These are phyloP conservation scores for Cryoendolithus antarcticus DNA, from an alignment of 2,329 filamentous ascomycete genomes.

Conservation along the genomic window DNA sequence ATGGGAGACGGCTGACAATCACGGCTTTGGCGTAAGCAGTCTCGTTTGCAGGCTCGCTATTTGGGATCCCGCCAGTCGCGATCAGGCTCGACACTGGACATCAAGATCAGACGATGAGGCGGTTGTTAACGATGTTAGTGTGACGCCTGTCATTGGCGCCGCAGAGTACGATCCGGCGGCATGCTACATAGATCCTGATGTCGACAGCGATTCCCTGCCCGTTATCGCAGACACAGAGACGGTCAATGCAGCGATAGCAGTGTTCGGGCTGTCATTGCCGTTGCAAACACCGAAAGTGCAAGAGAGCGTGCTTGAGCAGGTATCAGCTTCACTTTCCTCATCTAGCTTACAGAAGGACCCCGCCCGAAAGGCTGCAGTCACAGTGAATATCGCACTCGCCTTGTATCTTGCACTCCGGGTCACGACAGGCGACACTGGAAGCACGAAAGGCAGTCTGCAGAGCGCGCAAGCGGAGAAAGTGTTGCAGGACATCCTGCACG, in stretches of 20 bases:
- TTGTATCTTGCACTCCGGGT: conserved; percentile 72
- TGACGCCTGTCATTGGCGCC: conserved; percentile 62
- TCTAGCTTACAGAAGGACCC: conserved; percentile 70
- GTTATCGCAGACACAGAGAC: conserved; percentile 86
- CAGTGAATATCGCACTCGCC: conserved; percentile 77
- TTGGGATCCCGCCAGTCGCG: conserved; percentile 52
- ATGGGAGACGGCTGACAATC: conserved; percentile 92
- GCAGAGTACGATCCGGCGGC: conserved; percentile 81
- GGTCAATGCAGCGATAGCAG: conserved; percentile 82
- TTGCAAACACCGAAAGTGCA: conserved; percentile 84
- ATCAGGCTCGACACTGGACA: conserved; percentile 37
- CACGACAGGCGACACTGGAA: conserved; percentile 66
- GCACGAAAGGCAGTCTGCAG: conserved; percentile 56
- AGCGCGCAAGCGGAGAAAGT: conserved; percentile 57
- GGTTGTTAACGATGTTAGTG: conserved; percentile 43
- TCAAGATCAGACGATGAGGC: conserved; percentile 47
- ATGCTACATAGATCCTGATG: conserved; percentile 53
- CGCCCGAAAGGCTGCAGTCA: conserved; percentile 79
- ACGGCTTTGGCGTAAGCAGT: conserved; percentile 83
- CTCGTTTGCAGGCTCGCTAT: conserved; percentile 67
- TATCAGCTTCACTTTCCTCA: conserved; percentile 76
- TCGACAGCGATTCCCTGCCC: conserved; percentile 33
- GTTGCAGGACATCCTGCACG: conserved; percentile 55
- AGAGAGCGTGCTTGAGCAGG: conserved; percentile 89
- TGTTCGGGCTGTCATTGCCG: conserved; percentile 85